Evolutionary conservation across 2,329 filamentous ascomycete genomes (phyloP).

Genomic region (Botrytis squamosa): DNA sequence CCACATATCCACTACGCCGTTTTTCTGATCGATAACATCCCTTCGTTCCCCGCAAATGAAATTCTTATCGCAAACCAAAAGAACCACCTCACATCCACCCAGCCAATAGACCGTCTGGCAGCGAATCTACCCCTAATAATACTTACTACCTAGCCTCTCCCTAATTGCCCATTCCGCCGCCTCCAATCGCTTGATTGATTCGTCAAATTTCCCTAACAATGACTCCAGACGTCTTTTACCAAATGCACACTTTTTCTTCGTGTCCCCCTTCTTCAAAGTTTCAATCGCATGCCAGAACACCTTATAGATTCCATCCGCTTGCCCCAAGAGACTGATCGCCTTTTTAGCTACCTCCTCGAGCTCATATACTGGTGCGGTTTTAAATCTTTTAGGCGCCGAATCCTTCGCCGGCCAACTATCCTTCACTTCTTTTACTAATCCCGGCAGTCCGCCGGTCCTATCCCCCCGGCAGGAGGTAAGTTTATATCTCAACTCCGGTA

Average conservation of each 20-base stretch:
- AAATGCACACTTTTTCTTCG: neutral
- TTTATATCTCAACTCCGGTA: neutral
- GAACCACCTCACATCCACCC: neutral
- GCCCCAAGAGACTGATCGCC: neutral
- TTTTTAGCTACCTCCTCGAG: neutral
- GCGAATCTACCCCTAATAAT: neutral
- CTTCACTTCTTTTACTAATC: neutral
- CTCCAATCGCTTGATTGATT: neutral
- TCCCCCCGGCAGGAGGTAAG: neutral
- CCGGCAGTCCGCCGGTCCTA: neutral
- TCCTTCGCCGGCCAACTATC: neutral
- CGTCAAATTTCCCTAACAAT: neutral
- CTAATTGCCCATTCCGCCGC: neutral
- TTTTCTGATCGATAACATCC: neutral
- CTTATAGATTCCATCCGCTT: neutral
- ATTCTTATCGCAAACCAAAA: neutral
- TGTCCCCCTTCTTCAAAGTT: neutral
- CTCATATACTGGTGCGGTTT: neutral
- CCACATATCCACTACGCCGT: neutral
- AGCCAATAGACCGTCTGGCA: neutral
- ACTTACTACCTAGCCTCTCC: neutral
- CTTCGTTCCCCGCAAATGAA: neutral
- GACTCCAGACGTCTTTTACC: neutral
- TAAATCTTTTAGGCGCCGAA: neutral
- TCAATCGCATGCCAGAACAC: neutral